These are phyloP conservation scores for Cucurbita pepo DNA, from an alignment of 306 rosid species.

Conservation along the genomic window DNA sequence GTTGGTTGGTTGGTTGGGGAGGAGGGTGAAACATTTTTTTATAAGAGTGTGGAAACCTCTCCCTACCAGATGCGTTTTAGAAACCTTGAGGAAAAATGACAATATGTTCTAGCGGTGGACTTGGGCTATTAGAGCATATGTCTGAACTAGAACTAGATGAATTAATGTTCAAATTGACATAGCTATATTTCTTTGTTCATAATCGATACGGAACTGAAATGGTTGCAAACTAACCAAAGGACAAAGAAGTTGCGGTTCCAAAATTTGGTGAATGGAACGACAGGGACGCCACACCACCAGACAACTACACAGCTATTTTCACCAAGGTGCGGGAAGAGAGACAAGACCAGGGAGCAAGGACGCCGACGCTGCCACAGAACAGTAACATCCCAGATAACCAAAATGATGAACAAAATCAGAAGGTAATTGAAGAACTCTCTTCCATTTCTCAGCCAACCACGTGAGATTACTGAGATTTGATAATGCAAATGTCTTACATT, in stretches of 20 bases:
- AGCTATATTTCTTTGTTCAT: background rate
- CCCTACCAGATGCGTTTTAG: too few species aligned
- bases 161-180: background rate
- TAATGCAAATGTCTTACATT: background rate
- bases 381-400: constrained; percentile 4
- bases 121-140: background rate
- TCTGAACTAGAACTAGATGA: background rate
- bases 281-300: constrained; percentile 62
- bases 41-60: too few species aligned
- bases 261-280: constrained; percentile 95
- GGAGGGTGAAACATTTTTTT: too few species aligned
- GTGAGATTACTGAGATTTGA: background rate
- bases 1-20: too few species aligned
- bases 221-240: constrained; percentile 6
- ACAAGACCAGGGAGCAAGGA: constrained; percentile 32
- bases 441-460: background rate
- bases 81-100: too few species aligned
- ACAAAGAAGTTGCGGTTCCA: constrained; percentile 85
- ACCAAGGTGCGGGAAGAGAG: constrained; percentile 59
- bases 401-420: background rate
- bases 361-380: constrained; percentile 27
- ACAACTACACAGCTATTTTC: constrained; percentile 78
- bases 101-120: too few species aligned
- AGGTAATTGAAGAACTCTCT: constrained; percentile 17
- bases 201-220: background rate